These are phyloP conservation scores for Boletus eberwhitei DNA, from an alignment of 768 basidiomycete genomes.

Conservation along the genomic window DNA sequence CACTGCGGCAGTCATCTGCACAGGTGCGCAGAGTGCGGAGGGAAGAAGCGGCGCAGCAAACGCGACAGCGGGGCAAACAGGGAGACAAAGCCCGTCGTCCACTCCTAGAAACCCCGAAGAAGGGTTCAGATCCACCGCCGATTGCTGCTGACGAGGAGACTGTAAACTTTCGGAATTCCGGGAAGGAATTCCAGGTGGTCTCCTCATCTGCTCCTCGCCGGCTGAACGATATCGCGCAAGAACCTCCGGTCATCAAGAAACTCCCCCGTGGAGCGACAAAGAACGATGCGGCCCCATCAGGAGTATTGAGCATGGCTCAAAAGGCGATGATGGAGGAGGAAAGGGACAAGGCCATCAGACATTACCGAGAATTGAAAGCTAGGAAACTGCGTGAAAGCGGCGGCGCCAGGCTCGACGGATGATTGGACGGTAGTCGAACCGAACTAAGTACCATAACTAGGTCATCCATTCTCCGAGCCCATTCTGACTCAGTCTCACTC, in stretches of 20 bases:
- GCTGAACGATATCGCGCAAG: conserved; percentile 68
- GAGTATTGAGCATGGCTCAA: conserved; percentile 70
- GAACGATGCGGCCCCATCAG: conserved; percentile 30
- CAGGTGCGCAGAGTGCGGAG: conserved; percentile 44
- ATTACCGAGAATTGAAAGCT: conserved; percentile 69
- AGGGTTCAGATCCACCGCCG: conserved; percentile 11
- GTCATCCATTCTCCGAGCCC: neutral
- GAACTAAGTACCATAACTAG: conserved; percentile 6
- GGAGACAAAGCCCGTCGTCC: conserved; percentile 3
- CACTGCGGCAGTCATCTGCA: conserved; percentile 55
- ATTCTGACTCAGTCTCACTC: neutral
- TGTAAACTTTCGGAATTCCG: conserved; percentile 14
- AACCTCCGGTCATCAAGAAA: conserved; percentile 60
- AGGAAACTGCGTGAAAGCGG: conserved; percentile 30
- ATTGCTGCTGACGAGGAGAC: conserved; percentile 16
- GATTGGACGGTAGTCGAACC: conserved; percentile 5
- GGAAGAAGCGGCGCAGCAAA: conserved; percentile 23
- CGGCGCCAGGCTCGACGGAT: conserved; percentile 8
- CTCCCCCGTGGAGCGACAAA: conserved; percentile 46
- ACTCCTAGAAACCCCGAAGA: conserved; percentile 12
- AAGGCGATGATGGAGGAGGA: conserved; percentile 75
- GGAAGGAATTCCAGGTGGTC: conserved; percentile 47
- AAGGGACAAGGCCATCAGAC: conserved; percentile 62
- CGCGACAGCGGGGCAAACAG: conserved; percentile 15
- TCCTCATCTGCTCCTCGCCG: conserved; percentile 59